These are phyloP conservation scores for Neonectria sp. DNA, from an alignment of 2,329 filamentous ascomycete genomes.

Conservation along the genomic window DNA sequence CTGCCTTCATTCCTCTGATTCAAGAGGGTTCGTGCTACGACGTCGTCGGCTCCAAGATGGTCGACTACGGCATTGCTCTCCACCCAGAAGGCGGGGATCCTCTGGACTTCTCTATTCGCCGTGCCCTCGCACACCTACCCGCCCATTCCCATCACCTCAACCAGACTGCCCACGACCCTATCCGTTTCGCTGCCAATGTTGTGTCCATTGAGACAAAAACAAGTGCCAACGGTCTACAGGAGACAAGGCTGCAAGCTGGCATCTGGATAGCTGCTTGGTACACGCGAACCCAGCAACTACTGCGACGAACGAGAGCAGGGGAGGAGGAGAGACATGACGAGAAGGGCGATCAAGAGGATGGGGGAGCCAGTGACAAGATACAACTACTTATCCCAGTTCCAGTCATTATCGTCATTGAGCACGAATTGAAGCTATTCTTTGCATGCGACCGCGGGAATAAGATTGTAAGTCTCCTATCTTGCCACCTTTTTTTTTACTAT, in stretches of 20 bases:
- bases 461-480: slow-evolving; percentile 17
- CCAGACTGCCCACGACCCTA: slow-evolving; percentile 16
- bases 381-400: slow-evolving; percentile 6
- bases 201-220: slow-evolving; percentile 21
- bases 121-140: slow-evolving; percentile 1
- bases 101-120: slow-evolving; percentile 8
- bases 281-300: slow-evolving; percentile 4
- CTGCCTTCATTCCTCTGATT: slow-evolving; percentile 14
- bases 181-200: slow-evolving; percentile 11
- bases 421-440: slow-evolving; percentile 25
- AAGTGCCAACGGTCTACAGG: slow-evolving; percentile 3
- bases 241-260: slow-evolving; percentile 21
- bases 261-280: slow-evolving; percentile 24
- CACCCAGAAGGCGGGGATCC: slow-evolving; percentile 5
- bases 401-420: slow-evolving; percentile 21
- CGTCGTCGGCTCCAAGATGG: slow-evolving; percentile 19
- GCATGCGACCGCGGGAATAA: slow-evolving; percentile 16
- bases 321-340: neutral
- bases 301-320: neutral
- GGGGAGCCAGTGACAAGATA: neutral
- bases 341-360: neutral
- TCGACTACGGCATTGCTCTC: slow-evolving; percentile 16
- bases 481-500: neutral
- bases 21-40: slow-evolving; percentile 20
- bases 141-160: slow-evolving; percentile 5